phyloP scores from a whole-genome alignment of 305 asterid genomes.

The Solanum hybrid region DNA sequence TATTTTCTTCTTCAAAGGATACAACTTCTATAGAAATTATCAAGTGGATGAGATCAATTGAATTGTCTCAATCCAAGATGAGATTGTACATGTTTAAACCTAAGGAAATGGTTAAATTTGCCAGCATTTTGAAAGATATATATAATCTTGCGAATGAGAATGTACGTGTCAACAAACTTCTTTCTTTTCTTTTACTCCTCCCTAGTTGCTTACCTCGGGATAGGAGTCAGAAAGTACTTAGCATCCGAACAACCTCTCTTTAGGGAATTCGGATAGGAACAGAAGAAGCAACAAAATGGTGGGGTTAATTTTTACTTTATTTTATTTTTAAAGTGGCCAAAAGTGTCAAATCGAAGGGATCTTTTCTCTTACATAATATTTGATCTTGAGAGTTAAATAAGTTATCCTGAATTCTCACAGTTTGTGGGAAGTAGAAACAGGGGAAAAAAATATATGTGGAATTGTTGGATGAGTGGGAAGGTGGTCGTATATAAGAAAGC shows the following conservation, averaged over 20 bases:
- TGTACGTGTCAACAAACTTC: neutral
- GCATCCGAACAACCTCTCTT: neutral
- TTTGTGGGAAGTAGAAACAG: neutral
- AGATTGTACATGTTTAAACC: neutral
- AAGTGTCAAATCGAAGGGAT: slow-evolving; percentile 16
- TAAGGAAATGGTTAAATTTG: neutral
- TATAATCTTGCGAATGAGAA: neutral
- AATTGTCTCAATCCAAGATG: neutral
- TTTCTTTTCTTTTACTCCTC: neutral
- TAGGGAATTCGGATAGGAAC: neutral
- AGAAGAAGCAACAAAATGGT: slow-evolving; percentile 1
- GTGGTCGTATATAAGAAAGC: slow-evolving; percentile 7
- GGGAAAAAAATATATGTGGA: neutral
- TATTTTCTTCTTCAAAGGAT: neutral
- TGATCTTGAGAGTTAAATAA: slow-evolving; percentile 12
- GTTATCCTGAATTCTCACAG: slow-evolving; percentile 16
- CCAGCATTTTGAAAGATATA: neutral
- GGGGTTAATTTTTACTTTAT: neutral
- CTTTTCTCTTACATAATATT: slow-evolving; percentile 7
- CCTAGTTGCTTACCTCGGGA: neutral
- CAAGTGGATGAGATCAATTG: neutral
- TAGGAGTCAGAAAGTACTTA: neutral
- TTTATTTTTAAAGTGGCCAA: neutral
- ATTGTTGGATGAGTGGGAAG: slow-evolving; percentile 1
- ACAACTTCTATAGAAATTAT: neutral